Evolutionary conservation across 2,329 filamentous ascomycete genomes (phyloP).

Genomic region (Coniochaeta sp.): DNA sequence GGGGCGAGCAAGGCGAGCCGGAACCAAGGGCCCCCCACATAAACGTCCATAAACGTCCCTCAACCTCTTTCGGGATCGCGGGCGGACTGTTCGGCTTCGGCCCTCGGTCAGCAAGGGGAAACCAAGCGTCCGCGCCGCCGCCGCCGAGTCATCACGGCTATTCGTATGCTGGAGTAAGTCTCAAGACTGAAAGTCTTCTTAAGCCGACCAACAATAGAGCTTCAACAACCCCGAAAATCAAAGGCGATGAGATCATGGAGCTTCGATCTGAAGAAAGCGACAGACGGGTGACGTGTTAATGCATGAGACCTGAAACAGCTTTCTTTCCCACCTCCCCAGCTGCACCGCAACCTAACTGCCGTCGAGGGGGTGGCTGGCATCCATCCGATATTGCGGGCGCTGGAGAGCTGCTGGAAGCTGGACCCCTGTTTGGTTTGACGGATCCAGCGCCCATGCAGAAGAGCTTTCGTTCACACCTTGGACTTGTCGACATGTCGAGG

Average conservation of each 20-base stretch:
- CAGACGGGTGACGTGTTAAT: background rate
- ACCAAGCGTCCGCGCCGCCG: no score
- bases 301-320: constrained; percentile 3
- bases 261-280: background rate
- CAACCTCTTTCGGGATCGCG: background rate
- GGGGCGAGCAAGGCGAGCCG: background rate
- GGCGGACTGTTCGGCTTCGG: background rate
- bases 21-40: background rate
- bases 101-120: background rate
- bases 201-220: no score
- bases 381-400: background rate
- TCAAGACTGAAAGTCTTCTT: no score
- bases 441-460: background rate
- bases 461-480: background rate
- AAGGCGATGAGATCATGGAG: background rate
- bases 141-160: no score
- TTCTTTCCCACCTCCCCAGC: background rate
- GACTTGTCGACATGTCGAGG: background rate
- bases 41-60: background rate
- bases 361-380: background rate
- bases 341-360: background rate
- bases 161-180: no score
- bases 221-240: no score
- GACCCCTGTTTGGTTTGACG: background rate
- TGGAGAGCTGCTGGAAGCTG: background rate